These are phyloP conservation scores for Mortierella claussenii DNA, from an alignment of 192 early-diverging fungal species.

Conservation along the genomic window DNA sequence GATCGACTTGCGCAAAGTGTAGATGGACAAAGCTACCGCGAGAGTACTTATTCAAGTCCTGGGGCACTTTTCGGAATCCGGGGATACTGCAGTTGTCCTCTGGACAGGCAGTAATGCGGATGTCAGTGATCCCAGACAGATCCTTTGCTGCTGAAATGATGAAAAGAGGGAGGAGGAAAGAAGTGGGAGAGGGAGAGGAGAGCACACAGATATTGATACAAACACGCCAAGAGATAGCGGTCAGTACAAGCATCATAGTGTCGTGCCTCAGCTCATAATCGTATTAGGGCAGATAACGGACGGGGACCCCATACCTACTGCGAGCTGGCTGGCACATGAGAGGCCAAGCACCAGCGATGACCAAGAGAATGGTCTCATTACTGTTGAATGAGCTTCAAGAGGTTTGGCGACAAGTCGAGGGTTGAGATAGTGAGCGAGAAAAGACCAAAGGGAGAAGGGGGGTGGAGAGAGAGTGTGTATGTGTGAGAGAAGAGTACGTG, in stretches of 20 bases:
- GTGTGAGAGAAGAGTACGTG: too few relatives aligned
- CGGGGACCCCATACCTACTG: slow-evolving; percentile 7
- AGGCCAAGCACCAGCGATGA: slow-evolving; percentile 30
- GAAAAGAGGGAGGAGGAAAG: not conserved
- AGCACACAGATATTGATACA: not conserved
- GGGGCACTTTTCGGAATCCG: slow-evolving; percentile 33
- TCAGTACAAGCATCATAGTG: not conserved
- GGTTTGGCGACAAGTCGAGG: too few relatives aligned
- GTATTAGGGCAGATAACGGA: not conserved
- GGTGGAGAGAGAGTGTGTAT: too few relatives aligned
- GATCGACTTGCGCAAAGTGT: slow-evolving; percentile 29
- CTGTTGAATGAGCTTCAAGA: too few relatives aligned
- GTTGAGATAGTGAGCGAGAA: not conserved
- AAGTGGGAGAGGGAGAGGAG: not conserved
- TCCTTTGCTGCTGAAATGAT: not conserved
- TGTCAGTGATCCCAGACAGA: slow-evolving; percentile 28
- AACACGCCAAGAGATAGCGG: not conserved
- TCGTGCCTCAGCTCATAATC: too few relatives aligned
- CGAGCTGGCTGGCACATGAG: slow-evolving; percentile 15
- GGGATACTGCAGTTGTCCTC: slow-evolving; percentile 37
- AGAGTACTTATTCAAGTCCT: slow-evolving; percentile 43
- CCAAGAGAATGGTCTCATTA: slow-evolving; percentile 22
- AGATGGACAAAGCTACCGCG: slow-evolving; percentile 47
- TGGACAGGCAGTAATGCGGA: slow-evolving; percentile 29
- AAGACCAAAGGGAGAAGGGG: not conserved